Conservation (phyloP, 306 rosid genomes). For the Cucumis hystrix region DNA sequence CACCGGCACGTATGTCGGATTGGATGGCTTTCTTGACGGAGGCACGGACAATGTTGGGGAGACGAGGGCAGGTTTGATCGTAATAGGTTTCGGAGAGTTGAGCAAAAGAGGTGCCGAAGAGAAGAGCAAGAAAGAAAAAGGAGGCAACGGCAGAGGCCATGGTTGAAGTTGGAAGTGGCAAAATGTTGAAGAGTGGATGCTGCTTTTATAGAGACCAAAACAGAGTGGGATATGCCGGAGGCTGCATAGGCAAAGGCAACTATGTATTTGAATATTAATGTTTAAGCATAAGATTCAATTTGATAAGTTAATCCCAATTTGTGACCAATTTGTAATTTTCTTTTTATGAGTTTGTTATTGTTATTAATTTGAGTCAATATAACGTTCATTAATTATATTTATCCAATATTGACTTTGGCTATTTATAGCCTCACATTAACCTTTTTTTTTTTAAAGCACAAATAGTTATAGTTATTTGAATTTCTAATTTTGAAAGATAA, state of each 20-base stretch:
- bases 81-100: background rate
- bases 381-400: too few species aligned
- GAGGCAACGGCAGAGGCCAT: background rate
- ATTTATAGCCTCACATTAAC: too few species aligned
- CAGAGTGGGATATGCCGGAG: background rate
- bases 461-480: too few species aligned
- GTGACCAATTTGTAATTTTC: background rate
- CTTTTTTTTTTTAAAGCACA: too few species aligned
- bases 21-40: background rate
- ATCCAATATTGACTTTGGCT: too few species aligned
- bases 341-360: background rate
- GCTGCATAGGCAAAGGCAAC: background rate
- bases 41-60: slow-evolving; percentile 3
- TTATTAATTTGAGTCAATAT: too few species aligned
- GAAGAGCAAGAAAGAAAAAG: background rate
- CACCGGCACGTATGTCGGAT: background rate
- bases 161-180: background rate
- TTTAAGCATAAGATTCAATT: background rate
- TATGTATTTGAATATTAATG: background rate
- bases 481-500: too few species aligned
- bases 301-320: background rate
- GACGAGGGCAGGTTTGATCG: background rate
- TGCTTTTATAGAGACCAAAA: background rate
- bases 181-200: background rate
- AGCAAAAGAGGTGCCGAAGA: background rate